Base-by-base conservation (phyloP, 371 early-diverging fungal species). In the Mortierella sp. region DNA sequence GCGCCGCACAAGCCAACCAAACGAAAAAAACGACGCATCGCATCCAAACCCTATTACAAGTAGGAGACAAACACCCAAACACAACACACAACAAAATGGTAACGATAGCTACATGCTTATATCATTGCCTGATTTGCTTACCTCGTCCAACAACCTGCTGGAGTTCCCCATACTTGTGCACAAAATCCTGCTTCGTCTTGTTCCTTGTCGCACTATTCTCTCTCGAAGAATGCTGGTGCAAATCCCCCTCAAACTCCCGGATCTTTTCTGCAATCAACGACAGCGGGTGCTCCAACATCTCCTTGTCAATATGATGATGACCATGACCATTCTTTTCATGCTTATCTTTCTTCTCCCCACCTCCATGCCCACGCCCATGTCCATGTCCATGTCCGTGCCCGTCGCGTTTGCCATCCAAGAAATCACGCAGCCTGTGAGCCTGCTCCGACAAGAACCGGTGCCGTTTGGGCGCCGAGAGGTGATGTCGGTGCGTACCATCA, bases 131-230 rank as follows among this genome's bases (percentile, higher is more conserved):
- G 6, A 4, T 55, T 48, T 26, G 45, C 74, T 45, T 75, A 73
- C 87, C 87, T 76, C 67, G 68, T 63, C 87, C 87, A 29, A 87
- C 68, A 29, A 86, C 71, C 48, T 86, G 77, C 19, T 77, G 71
- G 9, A 84, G 43, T 4, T 78, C 76, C 24, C 87, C 87, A 53
- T 85, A 86, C 66, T 85, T 86, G 9, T 71, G 71, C 14, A 69
- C 41, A 52, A 80, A 76, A 1, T 70, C 73, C 11, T 66, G 68
- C 52, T 76, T 69, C 4, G 70, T 73, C n/a, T 72, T 71, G 16
- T 70, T 80, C 39, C 64, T 67, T n/a, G n/a, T n/a, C 45, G 48
- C 22, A 4, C 11, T 16, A 34, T 0, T 48, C 13, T 31, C 45
- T 4, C 50, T 16, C 9, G 39, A 40, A 24, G n/a, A n/a, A n/a